Base-by-base conservation (phyloP, 129 eudicot species). In the Saussurea involucrata region DNA sequence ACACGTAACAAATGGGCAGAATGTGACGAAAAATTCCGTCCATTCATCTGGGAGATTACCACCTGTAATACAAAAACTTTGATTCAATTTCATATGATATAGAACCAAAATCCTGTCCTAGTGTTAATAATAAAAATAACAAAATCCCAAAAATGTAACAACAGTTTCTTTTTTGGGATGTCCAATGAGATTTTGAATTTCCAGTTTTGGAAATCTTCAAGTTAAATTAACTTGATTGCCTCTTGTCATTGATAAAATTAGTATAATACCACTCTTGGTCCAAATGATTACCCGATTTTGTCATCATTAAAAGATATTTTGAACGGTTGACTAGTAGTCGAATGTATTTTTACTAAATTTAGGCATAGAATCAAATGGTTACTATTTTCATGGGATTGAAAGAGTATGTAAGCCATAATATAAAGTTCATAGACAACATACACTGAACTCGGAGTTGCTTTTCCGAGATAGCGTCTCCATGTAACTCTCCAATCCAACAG, bases 11-110 rank as follows among this genome's bases (percentile, higher is more conserved):
- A 17, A 83, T 95, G 98, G 31, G 74, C 77, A 4, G 97, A 91
- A 76, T 85, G 89, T 55, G 98, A 95, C 18, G 98, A 90, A 81
- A 91, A 89, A 82, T 95, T 92, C 24, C 95, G 87, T 63, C 94
- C 97, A 72, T 95, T 95, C 97, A 95, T 95, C 82, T 91, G 98
- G 73, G 96, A 88, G 64, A 95, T 89, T 75, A 89, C 89, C 28
- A 95, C 98, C 98, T 95, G 89, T 36, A 74, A 72, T 72, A 28
- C 75, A 76, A 64, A 65, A 37, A 29, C 24, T 25, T 63, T 60
- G 21, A 66, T 80, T 24, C 25, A 44, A 25, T 12, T 55, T 67
- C 25, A 67, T 76, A 36, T 49, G 60, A 49, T 49, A 55, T 15
- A 55, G 8, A 55, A 55, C 24, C 63, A 15, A 55, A 55, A 55